These are phyloP conservation scores for Amaranthus hypochondriacus DNA, from an alignment of 148 eudicot genomes.

Conservation along the genomic window DNA sequence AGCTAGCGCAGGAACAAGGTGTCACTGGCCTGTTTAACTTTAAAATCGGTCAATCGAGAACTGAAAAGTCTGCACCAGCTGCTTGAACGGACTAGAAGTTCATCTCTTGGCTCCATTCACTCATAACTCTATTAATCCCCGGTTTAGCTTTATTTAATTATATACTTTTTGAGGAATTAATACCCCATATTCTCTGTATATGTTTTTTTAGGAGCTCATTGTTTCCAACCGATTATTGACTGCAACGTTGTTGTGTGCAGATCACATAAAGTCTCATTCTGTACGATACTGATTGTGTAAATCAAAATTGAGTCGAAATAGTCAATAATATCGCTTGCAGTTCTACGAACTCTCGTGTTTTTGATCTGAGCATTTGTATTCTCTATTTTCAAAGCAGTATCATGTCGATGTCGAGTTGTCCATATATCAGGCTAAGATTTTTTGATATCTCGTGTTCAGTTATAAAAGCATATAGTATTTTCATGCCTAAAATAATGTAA, in stretches of 20 bases:
- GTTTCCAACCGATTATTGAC: not conserved
- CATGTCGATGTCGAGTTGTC: not conserved
- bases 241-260: not conserved
- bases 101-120: not conserved
- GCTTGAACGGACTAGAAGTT: conserved; percentile 29
- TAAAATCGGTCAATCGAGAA: conserved; percentile 24
- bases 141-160: not conserved
- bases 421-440: not conserved
- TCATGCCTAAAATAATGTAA: not conserved
- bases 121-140: not conserved
- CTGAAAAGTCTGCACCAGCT: conserved; percentile 35
- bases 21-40: conserved; percentile 50
- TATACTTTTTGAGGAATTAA: not conserved
- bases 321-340: not conserved
- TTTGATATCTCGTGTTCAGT: not conserved
- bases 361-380: not conserved
- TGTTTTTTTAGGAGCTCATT: conserved; percentile 1
- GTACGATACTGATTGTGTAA: not conserved
- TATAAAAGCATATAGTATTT: not conserved
- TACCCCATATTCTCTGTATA: conserved; percentile 8
- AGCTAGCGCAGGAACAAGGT: conserved; percentile 50
- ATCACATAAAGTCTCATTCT: not conserved
- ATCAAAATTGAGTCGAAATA: not conserved
- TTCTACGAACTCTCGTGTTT: not conserved
- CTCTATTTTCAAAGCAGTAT: not conserved